phyloP scores from a whole-genome alignment of 148 eudicot species.

The Rhododendron ovatum region DNA sequence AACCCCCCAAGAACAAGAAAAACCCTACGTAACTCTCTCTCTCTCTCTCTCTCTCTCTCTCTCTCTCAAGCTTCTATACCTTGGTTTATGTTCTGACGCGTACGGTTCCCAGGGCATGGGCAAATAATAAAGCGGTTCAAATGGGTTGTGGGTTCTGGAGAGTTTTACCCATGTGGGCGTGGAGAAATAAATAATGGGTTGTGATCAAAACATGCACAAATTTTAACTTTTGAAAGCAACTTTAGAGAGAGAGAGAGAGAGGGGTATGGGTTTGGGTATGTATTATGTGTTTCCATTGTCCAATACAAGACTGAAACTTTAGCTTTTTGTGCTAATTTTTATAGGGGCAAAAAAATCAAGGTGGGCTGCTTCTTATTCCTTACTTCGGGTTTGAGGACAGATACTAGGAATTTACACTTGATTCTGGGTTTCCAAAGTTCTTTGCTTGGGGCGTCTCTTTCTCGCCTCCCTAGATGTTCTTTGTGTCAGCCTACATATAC shows the following conservation, averaged over 20 bases:
- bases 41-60: background rate
- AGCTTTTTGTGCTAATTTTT: background rate
- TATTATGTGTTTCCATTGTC: conserved; percentile 51
- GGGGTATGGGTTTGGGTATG: background rate
- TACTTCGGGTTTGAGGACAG: conserved; percentile 35
- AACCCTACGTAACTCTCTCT: background rate
- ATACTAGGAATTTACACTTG: conserved; percentile 34
- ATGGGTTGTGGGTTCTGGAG: conserved; percentile 31
- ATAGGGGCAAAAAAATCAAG: background rate
- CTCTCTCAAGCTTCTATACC: conserved; percentile 17
- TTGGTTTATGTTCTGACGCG: conserved; percentile 31
- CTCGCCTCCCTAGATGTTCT: conserved; percentile 82
- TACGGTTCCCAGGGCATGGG: background rate
- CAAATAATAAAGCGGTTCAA: conserved; percentile 16
- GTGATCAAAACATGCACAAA: conserved; percentile 42
- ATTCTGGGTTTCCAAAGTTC: conserved; percentile 35
- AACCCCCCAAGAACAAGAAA: background rate
- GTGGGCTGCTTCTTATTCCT: conserved; percentile 22
- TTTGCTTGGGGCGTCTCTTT: conserved; percentile 56
- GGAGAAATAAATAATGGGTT: conserved; percentile 42
- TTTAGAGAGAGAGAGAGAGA: conserved; percentile 9
- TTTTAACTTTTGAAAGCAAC: conserved; percentile 7
- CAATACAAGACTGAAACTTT: conserved; percentile 7
- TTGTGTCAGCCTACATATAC: conserved; percentile 31
- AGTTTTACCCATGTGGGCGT: conserved; percentile 55